A percentile compares a stretch with the other conserved stretches of the same genome.
Conservation (phyloP, 2,329 filamentous ascomycete species). For the Pseudopyricularia javanii region DNA sequence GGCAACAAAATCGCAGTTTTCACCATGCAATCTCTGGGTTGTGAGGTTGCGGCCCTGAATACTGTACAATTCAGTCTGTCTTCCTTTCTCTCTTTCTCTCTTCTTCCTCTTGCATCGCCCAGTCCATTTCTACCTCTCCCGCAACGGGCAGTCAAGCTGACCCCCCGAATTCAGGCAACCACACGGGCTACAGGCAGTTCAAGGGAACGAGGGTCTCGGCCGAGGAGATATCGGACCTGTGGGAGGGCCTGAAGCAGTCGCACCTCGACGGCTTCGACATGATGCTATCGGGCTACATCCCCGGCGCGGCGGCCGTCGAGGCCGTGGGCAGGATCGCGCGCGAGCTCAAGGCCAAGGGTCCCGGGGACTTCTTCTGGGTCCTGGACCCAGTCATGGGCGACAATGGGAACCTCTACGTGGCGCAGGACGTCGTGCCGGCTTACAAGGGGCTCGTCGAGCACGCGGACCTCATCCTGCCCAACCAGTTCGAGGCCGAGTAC, state of each 20-base stretch:
- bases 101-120: not conserved
- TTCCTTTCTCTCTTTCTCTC: not conserved
- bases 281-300: slow-evolving; percentile 89
- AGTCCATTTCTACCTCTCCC: not conserved
- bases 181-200: slow-evolving; percentile 83
- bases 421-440: slow-evolving; percentile 78
- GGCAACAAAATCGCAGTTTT: slow-evolving; percentile 96
- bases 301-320: slow-evolving; percentile 71
- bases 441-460: slow-evolving; percentile 71
- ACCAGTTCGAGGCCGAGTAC: slow-evolving; percentile 95
- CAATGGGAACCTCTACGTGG: slow-evolving; percentile 83
- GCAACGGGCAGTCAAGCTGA: not conserved
- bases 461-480: slow-evolving; percentile 86
- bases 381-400: slow-evolving; percentile 98
- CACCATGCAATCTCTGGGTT: slow-evolving; percentile 85
- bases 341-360: slow-evolving; percentile 64
- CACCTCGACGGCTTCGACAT: slow-evolving; percentile 84
- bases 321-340: slow-evolving; percentile 74
- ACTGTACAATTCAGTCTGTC: slow-evolving; percentile 91
- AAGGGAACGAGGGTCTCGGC: slow-evolving; percentile 75
- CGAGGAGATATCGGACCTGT: slow-evolving; percentile 72
- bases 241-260: slow-evolving; percentile 70
- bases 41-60: slow-evolving; percentile 86
- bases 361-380: slow-evolving; percentile 77
- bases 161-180: slow-evolving; percentile 63